These are phyloP conservation scores for Cyclotella cryptica DNA, from an alignment of 108 stramenopile genomes.

Conservation along the genomic window DNA sequence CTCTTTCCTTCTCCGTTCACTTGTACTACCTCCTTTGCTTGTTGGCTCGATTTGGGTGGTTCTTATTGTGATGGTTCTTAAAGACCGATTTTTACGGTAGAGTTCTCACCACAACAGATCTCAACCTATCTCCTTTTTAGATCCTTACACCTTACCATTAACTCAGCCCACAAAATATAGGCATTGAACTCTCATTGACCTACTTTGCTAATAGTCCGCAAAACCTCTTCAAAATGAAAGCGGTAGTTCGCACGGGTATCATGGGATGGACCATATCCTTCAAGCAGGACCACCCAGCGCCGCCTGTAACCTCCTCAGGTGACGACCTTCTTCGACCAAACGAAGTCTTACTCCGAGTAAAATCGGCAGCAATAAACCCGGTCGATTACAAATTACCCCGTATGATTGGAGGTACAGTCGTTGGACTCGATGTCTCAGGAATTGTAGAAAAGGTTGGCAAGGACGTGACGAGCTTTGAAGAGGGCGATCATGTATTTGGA, in stretches of 20 bases:
- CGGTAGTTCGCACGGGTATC: constrained; percentile 50
- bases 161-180: too few relatives aligned
- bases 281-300: constrained; percentile 23
- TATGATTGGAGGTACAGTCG: constrained; percentile 16
- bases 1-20: too few relatives aligned
- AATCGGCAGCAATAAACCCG: constrained; percentile 62
- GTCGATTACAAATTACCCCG: constrained; percentile 63
- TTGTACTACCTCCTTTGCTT: too few relatives aligned
- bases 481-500: constrained; percentile 53
- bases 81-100: too few relatives aligned
- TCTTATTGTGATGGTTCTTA: too few relatives aligned
- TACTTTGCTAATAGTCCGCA: too few relatives aligned
- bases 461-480: constrained; percentile 27
- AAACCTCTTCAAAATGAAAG: constrained; percentile 30
- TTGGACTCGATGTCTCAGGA: constrained; percentile 53
- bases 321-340: constrained; percentile 13
- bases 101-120: too few relatives aligned
- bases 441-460: constrained; percentile 37
- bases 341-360: constrained; percentile 56
- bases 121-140: too few relatives aligned
- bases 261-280: constrained; percentile 45
- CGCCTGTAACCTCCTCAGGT: constrained; percentile 1
- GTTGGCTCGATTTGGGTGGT: too few relatives aligned
- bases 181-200: too few relatives aligned
- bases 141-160: too few relatives aligned